These are phyloP conservation scores for Schrenkiella parvula DNA, from an alignment of 345 rosid genomes.

Conservation along the genomic window DNA sequence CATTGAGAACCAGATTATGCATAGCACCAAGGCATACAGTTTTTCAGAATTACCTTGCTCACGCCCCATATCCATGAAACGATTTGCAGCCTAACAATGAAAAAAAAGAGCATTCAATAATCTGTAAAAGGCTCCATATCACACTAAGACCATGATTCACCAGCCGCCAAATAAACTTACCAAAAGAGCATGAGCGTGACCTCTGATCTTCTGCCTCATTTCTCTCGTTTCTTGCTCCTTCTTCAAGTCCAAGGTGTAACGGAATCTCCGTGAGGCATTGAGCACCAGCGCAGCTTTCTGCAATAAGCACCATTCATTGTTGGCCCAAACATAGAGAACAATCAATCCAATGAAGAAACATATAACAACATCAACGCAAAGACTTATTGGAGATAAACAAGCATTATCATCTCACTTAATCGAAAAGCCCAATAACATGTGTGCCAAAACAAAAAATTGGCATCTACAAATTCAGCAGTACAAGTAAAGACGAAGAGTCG, in stretches of 20 bases:
- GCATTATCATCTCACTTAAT: not conserved
- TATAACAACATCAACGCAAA: not conserved
- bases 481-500: not conserved
- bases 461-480: not conserved
- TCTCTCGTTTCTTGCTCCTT: constrained; percentile 67
- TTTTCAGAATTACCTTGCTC: constrained; percentile 43
- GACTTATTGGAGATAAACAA: not conserved
- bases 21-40: not conserved
- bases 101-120: not conserved
- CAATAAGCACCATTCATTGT: not conserved
- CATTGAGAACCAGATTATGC: not conserved
- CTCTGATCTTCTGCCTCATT: constrained; percentile 55
- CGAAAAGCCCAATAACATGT: not conserved
- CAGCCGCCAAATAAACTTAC: constrained; percentile 12
- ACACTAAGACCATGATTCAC: not conserved
- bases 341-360: not conserved
- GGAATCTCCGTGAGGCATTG: constrained; percentile 91
- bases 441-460: not conserved
- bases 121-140: not conserved
- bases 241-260: constrained; percentile 87
- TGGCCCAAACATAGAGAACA: not conserved
- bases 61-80: constrained; percentile 45
- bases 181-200: constrained; percentile 71
- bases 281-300: constrained; percentile 94
- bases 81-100: constrained; percentile 69